Evolutionary conservation across 352 stramenopile species (phyloP).

Genomic region (Globisporangium okanoganense): DNA sequence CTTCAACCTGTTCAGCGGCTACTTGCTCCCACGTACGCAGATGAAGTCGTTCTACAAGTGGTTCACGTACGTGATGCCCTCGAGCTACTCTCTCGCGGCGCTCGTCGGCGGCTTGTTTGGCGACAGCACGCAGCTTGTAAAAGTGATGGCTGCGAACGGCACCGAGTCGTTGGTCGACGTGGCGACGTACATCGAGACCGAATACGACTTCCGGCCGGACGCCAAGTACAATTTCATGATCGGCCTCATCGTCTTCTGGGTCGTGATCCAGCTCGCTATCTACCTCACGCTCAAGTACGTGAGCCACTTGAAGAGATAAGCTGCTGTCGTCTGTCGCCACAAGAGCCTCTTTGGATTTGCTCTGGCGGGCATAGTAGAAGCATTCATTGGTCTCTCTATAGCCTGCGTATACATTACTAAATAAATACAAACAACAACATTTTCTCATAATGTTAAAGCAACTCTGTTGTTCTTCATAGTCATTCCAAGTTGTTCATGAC

Average conservation of each 20-base stretch:
- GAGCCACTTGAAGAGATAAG: constrained; percentile 64
- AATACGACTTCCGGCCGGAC: constrained; percentile 55
- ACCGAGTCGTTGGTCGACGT: constrained; percentile 20
- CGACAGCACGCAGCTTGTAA: constrained; percentile 28
- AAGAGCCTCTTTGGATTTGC: neutral
- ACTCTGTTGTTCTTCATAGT: neutral
- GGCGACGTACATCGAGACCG: constrained; percentile 25
- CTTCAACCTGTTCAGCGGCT: constrained; percentile 58
- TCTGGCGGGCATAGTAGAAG: neutral
- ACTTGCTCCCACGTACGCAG: constrained; percentile 27
- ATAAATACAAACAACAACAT: neutral
- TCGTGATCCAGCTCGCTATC: constrained; percentile 45
- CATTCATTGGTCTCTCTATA: neutral
- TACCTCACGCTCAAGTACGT: constrained; percentile 68
- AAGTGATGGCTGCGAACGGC: constrained; percentile 4
- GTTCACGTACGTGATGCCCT: constrained; percentile 33
- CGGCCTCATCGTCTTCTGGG: constrained; percentile 50
- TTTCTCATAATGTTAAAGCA: neutral
- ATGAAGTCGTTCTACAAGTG: constrained; percentile 41
- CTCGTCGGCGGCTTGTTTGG: constrained; percentile 25
- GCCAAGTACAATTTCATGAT: constrained; percentile 45
- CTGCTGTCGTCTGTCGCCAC: neutral
- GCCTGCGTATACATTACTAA: constrained; percentile 8
- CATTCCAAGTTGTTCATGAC: too few species aligned
- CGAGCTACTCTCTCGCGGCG: constrained; percentile 33